Percentiles rank a stretch among this genome's conserved stretches.
phyloP scores from a whole-genome alignment of 2,329 filamentous ascomycete species.

The Paramyrothecium roridum region DNA sequence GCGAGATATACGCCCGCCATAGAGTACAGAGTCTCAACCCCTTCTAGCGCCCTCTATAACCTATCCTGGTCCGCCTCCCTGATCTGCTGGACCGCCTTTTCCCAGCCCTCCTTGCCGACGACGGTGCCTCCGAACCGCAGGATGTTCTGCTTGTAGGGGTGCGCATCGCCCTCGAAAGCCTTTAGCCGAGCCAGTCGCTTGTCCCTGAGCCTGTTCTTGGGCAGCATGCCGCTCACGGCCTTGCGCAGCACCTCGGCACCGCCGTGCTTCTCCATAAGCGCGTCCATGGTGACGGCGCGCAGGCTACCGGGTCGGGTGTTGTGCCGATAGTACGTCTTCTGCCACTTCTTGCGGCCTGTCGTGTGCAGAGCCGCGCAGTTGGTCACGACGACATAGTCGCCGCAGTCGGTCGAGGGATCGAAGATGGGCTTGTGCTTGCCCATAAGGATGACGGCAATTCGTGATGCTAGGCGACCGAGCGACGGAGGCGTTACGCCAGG shows the following conservation, averaged over 20 bases:
- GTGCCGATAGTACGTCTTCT: slow-evolving; percentile 96
- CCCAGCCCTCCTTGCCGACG: slow-evolving; percentile 53
- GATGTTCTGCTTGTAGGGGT: slow-evolving; percentile 90
- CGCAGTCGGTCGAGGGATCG: slow-evolving; percentile 96
- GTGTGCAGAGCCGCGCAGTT: slow-evolving; percentile 83
- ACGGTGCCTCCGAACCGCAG: slow-evolving; percentile 64
- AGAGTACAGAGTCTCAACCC: slow-evolving; percentile 5
- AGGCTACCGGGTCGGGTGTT: slow-evolving; percentile 86
- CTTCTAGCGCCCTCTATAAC: slow-evolving; percentile 34
- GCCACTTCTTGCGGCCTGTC: slow-evolving; percentile 87
- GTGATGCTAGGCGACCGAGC: slow-evolving; percentile 85
- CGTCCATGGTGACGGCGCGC: slow-evolving; percentile 89
- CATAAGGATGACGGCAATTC: slow-evolving; percentile 87
- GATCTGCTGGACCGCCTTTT: slow-evolving; percentile 46
- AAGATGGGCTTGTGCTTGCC: slow-evolving; percentile 99
- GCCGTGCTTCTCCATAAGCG: slow-evolving; percentile 89
- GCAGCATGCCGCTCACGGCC: slow-evolving; percentile 94
- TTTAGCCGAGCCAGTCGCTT: slow-evolving; percentile 85
- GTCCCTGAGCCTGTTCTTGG: slow-evolving; percentile 91
- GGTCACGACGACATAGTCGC: slow-evolving; percentile 95
- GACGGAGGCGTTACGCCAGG: slow-evolving; percentile 64
- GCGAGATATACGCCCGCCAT: slow-evolving; percentile 8
- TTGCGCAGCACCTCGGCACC: slow-evolving; percentile 87
- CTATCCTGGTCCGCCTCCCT: slow-evolving; percentile 46
- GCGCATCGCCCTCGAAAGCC: slow-evolving; percentile 88